Percentiles rank a stretch among this genome's conserved stretches.
Conservation (phyloP, 78 protist genomes). For the Salpingoeca rosetta region DNA sequence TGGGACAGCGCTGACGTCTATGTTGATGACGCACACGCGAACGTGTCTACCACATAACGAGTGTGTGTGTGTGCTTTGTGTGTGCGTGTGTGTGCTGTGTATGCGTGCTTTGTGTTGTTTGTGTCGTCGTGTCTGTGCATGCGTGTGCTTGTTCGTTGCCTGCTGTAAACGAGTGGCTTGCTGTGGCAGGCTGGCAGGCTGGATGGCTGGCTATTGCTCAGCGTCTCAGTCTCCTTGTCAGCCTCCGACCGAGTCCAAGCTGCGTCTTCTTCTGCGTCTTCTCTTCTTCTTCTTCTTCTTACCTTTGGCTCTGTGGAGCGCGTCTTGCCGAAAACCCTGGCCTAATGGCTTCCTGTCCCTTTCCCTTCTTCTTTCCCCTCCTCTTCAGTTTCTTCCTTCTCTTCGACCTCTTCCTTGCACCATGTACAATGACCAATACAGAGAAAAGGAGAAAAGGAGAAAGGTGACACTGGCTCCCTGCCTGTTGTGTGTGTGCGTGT, state of each 20-base stretch:
- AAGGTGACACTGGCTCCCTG: no score
- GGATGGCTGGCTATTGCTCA: no score
- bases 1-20: no score
- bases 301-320: not conserved
- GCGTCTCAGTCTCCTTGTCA: no score
- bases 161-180: not conserved
- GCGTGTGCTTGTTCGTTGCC: not conserved
- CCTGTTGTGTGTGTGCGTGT: no score
- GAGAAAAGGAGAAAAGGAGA: no score
- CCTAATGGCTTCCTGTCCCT: not conserved
- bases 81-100: not conserved
- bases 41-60: no score
- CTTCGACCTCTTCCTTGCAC: no score
- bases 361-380: no score
- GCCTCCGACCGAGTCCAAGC: not conserved
- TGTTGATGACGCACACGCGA: no score
- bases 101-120: not conserved
- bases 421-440: no score
- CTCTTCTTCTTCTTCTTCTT: not conserved
- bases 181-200: not conserved
- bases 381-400: no score
- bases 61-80: not conserved
- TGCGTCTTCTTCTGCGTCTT: not conserved
- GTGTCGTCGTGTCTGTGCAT: not conserved
- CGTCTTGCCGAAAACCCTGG: not conserved